Evolutionary conservation across 805 yeast species (phyloP).

Genomic region (Cyberlindnera saturnus): DNA sequence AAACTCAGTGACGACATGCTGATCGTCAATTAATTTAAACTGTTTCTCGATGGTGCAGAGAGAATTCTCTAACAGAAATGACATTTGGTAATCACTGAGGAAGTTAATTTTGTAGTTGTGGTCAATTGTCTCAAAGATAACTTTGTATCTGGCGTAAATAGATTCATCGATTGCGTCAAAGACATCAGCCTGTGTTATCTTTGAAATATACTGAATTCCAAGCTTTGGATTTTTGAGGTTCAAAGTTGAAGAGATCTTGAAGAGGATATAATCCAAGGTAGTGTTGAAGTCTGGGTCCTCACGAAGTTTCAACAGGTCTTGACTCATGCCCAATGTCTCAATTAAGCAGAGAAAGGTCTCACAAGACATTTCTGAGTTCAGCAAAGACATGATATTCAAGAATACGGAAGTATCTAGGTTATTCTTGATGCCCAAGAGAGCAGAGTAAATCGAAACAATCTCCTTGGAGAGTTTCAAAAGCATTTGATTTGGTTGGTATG

Average conservation of each 20-base stretch:
- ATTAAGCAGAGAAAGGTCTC: slow-evolving; percentile 11
- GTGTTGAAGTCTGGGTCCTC: slow-evolving; percentile 2
- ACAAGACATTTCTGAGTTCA: slow-evolving; percentile 5
- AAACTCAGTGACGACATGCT: slow-evolving; percentile 10
- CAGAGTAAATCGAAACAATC: slow-evolving; percentile 3
- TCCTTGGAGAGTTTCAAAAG: slow-evolving; percentile 10
- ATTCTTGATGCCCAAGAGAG: slow-evolving; percentile 1
- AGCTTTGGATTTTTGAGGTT: background rate
- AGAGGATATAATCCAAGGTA: slow-evolving; percentile 8
- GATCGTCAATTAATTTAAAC: slow-evolving; percentile 12
- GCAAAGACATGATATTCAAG: slow-evolving; percentile 2
- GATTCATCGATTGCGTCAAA: slow-evolving; percentile 13
- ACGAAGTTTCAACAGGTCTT: slow-evolving; percentile 2
- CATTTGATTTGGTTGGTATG: slow-evolving; percentile 10
- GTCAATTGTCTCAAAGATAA: slow-evolving; percentile 22
- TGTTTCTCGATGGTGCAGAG: slow-evolving; percentile 7
- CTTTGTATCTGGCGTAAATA: slow-evolving; percentile 15
- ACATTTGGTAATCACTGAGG: slow-evolving; percentile 14
- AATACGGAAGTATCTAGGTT: slow-evolving; percentile 1
- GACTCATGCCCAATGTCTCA: slow-evolving; percentile 5
- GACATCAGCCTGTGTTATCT: slow-evolving; percentile 10
- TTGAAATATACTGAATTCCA: slow-evolving; percentile 1
- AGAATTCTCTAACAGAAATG: slow-evolving; percentile 10
- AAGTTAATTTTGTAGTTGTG: slow-evolving; percentile 19
- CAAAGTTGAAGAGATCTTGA: slow-evolving; percentile 5